These are phyloP conservation scores for Aspergillus hancockii DNA, from an alignment of 495 filamentous ascomycete species.

Conservation along the genomic window DNA sequence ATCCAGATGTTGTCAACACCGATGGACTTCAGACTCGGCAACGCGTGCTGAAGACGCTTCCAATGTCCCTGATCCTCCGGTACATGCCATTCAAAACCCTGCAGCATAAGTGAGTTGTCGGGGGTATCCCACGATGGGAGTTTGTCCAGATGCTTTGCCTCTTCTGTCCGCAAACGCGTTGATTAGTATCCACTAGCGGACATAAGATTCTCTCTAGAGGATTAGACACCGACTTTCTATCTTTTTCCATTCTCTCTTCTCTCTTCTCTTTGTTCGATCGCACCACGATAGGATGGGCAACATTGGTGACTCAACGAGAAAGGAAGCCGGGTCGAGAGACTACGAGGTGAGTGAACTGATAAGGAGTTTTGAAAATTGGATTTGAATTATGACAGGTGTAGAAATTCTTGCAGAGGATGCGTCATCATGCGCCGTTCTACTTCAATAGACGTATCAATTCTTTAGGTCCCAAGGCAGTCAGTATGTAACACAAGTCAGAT, in stretches of 20 bases:
- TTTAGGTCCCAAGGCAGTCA: not conserved
- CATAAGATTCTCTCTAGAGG: not conserved
- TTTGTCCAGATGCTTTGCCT: conserved; percentile 30
- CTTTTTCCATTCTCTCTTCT: not conserved
- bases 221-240: conserved; percentile 7
- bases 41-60: conserved; percentile 54
- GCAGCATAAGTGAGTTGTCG: conserved; percentile 64
- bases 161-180: conserved; percentile 17
- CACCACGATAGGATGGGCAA: not conserved
- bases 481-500: not conserved
- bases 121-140: conserved; percentile 35
- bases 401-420: not conserved
- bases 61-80: conserved; percentile 66
- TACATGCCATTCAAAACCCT: conserved; percentile 77
- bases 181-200: not conserved
- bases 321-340: not conserved
- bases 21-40: conserved; percentile 57
- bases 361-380: not conserved
- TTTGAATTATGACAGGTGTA: not conserved
- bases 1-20: conserved; percentile 72
- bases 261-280: not conserved
- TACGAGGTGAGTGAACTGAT: not conserved
- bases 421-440: not conserved
- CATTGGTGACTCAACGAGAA: not conserved
- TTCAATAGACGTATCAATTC: not conserved